Percentiles rank a stretch among this genome's conserved stretches.
phyloP scores from a whole-genome alignment of 148 eudicot genomes.

The Chenopodium album region DNA sequence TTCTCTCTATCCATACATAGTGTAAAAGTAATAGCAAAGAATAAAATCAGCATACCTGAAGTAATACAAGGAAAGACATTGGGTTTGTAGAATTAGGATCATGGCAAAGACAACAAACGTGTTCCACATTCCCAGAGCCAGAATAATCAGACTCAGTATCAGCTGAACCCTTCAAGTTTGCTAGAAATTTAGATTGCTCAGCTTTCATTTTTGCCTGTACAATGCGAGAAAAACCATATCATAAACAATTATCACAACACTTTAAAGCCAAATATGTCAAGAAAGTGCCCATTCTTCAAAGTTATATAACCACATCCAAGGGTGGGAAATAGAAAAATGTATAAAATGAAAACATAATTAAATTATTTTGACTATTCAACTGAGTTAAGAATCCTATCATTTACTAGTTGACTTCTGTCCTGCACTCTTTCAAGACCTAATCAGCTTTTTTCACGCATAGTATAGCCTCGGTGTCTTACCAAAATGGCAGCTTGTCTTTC shows the following conservation, averaged over 20 bases:
- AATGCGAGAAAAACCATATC: neutral
- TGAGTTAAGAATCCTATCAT: too few relatives aligned
- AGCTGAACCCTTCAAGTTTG: slow-evolving; percentile 41
- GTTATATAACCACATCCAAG: neutral
- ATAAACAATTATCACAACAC: too few relatives aligned
- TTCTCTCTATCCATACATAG: too few relatives aligned
- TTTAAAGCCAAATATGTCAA: neutral
- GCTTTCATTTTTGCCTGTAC: slow-evolving; percentile 93
- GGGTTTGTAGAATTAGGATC: slow-evolving; percentile 68
- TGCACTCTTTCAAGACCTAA: too few relatives aligned
- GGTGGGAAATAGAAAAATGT: neutral
- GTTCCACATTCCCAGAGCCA: slow-evolving; percentile 28
- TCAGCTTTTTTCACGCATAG: too few relatives aligned
- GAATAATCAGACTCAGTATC: slow-evolving; percentile 51
- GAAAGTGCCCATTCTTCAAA: neutral
- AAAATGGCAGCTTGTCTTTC: slow-evolving; percentile 91
- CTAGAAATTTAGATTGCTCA: slow-evolving; percentile 85
- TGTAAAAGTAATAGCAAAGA: too few relatives aligned
- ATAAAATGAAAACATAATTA: too few relatives aligned
- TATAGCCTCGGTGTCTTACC: slow-evolving; percentile 42
- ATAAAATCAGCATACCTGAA: slow-evolving; percentile 49
- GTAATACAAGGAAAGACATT: slow-evolving; percentile 75
- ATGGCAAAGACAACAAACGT: slow-evolving; percentile 91
- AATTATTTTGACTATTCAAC: too few relatives aligned
- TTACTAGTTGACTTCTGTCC: too few relatives aligned